Base-by-base conservation (phyloP, 192 early-diverging fungal species). In the Entomortierella beljakovae region DNA sequence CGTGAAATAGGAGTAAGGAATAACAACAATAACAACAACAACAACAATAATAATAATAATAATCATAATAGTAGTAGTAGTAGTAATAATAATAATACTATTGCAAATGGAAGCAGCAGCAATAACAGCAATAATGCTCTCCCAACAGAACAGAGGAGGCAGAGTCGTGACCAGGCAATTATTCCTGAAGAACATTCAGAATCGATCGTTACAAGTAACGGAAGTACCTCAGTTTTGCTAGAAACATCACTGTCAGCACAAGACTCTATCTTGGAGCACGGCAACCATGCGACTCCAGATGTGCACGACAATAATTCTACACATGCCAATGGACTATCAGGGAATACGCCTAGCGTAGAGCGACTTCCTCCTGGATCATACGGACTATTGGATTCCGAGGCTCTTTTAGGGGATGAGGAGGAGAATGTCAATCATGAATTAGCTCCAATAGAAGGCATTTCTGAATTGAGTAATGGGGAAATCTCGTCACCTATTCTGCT, bases 1-100 rank as follows among this genome's bases (percentile, higher is more conserved):
- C 74, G 76, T 61, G 53, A 80, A 59, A 56, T 85, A 65, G 46
- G 61, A 76, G 81, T 81, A 72, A 18, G 80, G 76, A 57, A 76
- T 80, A 65, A 77, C 80, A 31, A 60, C 59, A 22, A 18, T 22
- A 68, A 42, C 23, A 49, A 22, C 10, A 50, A 46, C 16, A 66
- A 18, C 38, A 66, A 50, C 18, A 53, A 2, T n/a, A 50, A 26
- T 8, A 26, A 38, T 13, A 53, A 25, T 23, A 62, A 62, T 20
- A 51, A 42, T 33, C 22, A 16, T 15, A 42, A 18, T 35, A 42
- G 6, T 22, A 61, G 22, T 38, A 49, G 25, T 11, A 23, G 28
- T 8, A 52, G 49, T 31, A 40, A n/a, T n/a, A n/a, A n/a, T n/a
- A n/a, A n/a, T n/a, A n/a, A 26, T 33, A 32, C 20, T 34, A 33